Evolutionary conservation across 2,329 filamentous ascomycete genomes (phyloP), one percentile per base, ranked within the genome.

Genomic region (Keithomyces neogunnii): DNA sequence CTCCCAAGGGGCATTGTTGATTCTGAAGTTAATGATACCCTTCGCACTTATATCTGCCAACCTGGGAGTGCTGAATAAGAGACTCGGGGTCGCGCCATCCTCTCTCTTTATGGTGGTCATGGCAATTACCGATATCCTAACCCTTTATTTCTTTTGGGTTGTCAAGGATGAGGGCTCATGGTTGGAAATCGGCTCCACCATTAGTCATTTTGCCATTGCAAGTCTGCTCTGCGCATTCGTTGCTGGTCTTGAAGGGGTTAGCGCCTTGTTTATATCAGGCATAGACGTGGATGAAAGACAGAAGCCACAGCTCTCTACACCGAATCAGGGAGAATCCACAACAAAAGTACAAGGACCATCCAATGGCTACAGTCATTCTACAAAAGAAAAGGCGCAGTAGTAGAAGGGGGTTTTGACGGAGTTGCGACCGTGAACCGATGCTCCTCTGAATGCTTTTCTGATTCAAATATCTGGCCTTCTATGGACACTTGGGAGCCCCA

Each of bases 161-260:
- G 93, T 99, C 45, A 88, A 87, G 62, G 93, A 99, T 60, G 93
- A 99, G 66, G 93, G 93, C 0, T 93, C 87, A 28, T 99, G 93
- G 93, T 72, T 99, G 53, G 93, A 99, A 65, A 99, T 99, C 64
- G 93, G 93, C 33, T 95, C 89, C 31, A 96, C 89, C 3, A 99
- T 99, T 58, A 95, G 83, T 62, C 91, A 97, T 66, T 99, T 97
- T 68, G 83, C 84, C 55, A 97, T 99, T 70, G 92, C 90, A 19
- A 96, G 89, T 67, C 67, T 89, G 59, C 65, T 97, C 44, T 93
- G 90, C 59, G 84, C 95, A 7, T 99, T 99, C 71, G 90, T 99
- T 43, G 89, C 90, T 0, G 83, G 80, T 11, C 71, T 99, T 45
- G 93, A 99, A 71, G 84, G 86, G 13, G 80, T 95, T 3, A 96